These are phyloP conservation scores for Nemania sp. DNA, from an alignment of 2,329 filamentous ascomycete species.

Conservation along the genomic window DNA sequence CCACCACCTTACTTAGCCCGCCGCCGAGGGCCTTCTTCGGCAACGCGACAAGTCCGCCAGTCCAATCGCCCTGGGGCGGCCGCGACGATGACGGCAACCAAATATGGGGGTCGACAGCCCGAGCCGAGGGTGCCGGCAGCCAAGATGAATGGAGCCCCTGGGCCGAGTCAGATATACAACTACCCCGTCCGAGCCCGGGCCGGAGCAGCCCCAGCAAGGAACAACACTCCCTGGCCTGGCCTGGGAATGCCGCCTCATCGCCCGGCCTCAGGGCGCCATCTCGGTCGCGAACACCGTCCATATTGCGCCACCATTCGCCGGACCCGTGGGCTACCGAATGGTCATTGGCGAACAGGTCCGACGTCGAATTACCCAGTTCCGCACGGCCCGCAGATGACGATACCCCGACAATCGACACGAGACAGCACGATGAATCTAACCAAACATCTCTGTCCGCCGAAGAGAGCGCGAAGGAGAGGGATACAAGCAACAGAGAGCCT, in stretches of 20 bases:
- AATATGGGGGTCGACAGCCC: constrained; percentile 43
- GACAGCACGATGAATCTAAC: constrained; percentile 1
- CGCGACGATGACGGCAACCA: constrained; percentile 43
- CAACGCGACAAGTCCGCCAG: constrained; percentile 35
- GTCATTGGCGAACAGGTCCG: constrained; percentile 31
- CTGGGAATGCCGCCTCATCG: constrained; percentile 43
- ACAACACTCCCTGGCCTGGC: constrained; percentile 48
- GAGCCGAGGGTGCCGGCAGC: constrained; percentile 29
- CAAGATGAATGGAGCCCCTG: constrained; percentile 40
- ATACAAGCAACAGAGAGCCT: not conserved
- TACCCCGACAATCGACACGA: constrained; percentile 2
- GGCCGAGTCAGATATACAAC: constrained; percentile 35
- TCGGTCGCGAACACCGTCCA: constrained; percentile 39
- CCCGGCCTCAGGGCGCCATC: constrained; percentile 38
- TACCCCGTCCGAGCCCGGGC: constrained; percentile 37
- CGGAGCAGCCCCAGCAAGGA: constrained; percentile 41
- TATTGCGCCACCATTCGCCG: constrained; percentile 43
- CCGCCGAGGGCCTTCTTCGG: constrained; percentile 49
- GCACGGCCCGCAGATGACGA: constrained; percentile 10
- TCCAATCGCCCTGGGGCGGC: constrained; percentile 48
- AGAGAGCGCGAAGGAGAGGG: not conserved
- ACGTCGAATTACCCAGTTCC: constrained; percentile 12
- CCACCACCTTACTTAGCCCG: constrained; percentile 44
- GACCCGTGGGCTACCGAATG: constrained; percentile 48
- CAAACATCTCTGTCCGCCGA: not conserved